These are phyloP conservation scores for Colletotrichum salicis DNA, from an alignment of 2,329 filamentous ascomycete species.

Conservation along the genomic window DNA sequence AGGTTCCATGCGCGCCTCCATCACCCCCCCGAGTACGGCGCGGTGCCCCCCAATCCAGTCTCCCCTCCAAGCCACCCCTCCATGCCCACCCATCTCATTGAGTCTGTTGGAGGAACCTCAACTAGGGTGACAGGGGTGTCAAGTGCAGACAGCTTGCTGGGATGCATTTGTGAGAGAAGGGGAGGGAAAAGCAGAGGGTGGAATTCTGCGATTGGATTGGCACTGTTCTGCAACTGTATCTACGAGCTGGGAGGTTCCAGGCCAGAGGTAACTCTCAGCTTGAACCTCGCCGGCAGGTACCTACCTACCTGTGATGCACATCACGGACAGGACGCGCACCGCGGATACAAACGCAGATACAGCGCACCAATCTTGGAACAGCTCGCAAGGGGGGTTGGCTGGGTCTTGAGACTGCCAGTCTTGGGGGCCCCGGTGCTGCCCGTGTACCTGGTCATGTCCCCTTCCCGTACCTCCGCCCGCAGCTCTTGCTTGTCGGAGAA, in stretches of 20 bases:
- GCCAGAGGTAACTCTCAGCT: slow-evolving; percentile 4
- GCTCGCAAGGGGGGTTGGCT: slow-evolving; percentile 19
- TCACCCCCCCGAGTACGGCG: slow-evolving; percentile 20
- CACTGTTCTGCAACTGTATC: slow-evolving; percentile 5
- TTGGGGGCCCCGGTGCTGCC: not conserved
- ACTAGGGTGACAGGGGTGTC: slow-evolving; percentile 18
- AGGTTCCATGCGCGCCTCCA: not conserved
- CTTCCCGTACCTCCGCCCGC: slow-evolving; percentile 3
- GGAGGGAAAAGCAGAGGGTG: slow-evolving; percentile 11
- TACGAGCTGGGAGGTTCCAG: slow-evolving; percentile 14
- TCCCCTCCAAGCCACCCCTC: slow-evolving; percentile 30
- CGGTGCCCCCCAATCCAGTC: slow-evolving; percentile 13
- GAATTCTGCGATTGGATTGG: slow-evolving; percentile 9
- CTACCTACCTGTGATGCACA: slow-evolving; percentile 13
- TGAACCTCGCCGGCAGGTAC: slow-evolving; percentile 10
- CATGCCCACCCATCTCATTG: slow-evolving; percentile 19
- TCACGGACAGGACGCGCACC: slow-evolving; percentile 20
- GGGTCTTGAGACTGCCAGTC: not conserved
- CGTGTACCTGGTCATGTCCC: slow-evolving; percentile 7
- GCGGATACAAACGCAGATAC: slow-evolving; percentile 25
- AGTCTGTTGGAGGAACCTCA: slow-evolving; percentile 27
- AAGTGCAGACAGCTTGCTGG: slow-evolving; percentile 1
- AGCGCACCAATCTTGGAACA: slow-evolving; percentile 26
- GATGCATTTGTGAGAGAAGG: not conserved
- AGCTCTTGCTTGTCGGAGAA: not conserved